Evolutionary conservation across 176 grass and related monocot genomes (phyloP), one percentile per base, ranked within the genome.

Genomic region (Juncus effusus): DNA sequence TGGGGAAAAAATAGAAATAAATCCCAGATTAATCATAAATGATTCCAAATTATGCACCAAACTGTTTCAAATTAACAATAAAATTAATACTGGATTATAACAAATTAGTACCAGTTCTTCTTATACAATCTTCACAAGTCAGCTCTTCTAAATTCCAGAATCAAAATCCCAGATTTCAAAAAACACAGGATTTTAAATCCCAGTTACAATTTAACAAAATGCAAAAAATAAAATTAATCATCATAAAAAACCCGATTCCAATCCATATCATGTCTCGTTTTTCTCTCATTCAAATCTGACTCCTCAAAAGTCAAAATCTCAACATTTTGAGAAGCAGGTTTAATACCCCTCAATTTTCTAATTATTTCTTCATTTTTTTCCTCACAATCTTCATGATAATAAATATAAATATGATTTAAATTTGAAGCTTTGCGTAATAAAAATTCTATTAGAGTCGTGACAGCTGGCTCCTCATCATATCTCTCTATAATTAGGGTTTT

Each of bases 381-480:
- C 13, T 10, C 38, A 38, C 8, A 7, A 44, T 2, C 12, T 40
- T 63, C 14, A 40, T 7, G 14, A 63, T 63, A 40, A 63, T 44
- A 42, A 37, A 63, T 12, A 16, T 6, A 4, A 8, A 63, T 36
- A 0, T 8, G 40, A n/a, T 63, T 40, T 3, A 63, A 40, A 63
- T 39, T n/a, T 13, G 61, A 63, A 40, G 38, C 61, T 40, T 13
- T 42, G 38, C 13, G 40, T 40, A 63, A 63, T 3, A 63, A 40
- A 63, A 63, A 63, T 36, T 39, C 13, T 3, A 63, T 40, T 14
- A 63, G 37, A n/a, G 61, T 63, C 13, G 8, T 63, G 13, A 63
- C 40, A 13, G 61, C 3, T 3, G 5, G 13, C 61, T 63, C 61
- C 13, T 40, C 61, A 40, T n/a, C 40, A 42, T 40, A 63, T 39